Percentiles rank a stretch among this genome's conserved stretches.
Conservation (phyloP, 345 rosid genomes). For the Syzygium aromaticum region DNA sequence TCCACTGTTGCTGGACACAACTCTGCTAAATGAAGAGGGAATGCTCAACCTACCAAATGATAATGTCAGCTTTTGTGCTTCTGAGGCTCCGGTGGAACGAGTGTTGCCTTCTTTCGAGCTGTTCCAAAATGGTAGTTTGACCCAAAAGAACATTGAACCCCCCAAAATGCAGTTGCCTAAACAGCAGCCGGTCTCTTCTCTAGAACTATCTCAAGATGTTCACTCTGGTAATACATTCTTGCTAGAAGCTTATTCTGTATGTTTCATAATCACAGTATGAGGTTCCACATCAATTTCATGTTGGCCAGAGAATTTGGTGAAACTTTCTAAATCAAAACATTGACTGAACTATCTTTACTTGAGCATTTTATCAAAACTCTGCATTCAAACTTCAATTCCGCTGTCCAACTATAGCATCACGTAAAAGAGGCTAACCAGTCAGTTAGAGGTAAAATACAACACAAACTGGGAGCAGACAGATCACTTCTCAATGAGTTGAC, state of each 20-base stretch:
- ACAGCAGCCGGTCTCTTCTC: neutral
- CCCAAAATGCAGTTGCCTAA: neutral
- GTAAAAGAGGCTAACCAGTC: neutral
- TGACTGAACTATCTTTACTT: neutral
- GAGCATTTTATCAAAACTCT: neutral
- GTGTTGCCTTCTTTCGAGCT: too few species aligned
- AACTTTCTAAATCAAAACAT: neutral
- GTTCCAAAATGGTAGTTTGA: too few species aligned
- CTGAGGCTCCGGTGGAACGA: too few species aligned
- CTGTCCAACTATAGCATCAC: neutral
- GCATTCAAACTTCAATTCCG: neutral
- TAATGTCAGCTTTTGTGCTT: too few species aligned
- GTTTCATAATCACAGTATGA: neutral
- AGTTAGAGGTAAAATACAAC: neutral
- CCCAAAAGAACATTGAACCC: neutral
- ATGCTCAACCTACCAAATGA: too few species aligned
- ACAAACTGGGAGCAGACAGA: neutral
- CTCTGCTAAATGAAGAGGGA: too few species aligned
- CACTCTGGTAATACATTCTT: neutral
- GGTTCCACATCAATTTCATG: neutral
- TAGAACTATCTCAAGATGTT: slow-evolving; percentile 21
- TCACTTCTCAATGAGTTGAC: neutral
- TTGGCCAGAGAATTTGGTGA: neutral
- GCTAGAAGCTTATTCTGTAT: neutral
- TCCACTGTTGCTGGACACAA: too few species aligned